A percentile compares a stretch with the other conserved stretches of the same genome.
These are phyloP conservation scores for Vaccinium corymbosum DNA, from an alignment of 148 eudicot genomes.

Conservation along the genomic window DNA sequence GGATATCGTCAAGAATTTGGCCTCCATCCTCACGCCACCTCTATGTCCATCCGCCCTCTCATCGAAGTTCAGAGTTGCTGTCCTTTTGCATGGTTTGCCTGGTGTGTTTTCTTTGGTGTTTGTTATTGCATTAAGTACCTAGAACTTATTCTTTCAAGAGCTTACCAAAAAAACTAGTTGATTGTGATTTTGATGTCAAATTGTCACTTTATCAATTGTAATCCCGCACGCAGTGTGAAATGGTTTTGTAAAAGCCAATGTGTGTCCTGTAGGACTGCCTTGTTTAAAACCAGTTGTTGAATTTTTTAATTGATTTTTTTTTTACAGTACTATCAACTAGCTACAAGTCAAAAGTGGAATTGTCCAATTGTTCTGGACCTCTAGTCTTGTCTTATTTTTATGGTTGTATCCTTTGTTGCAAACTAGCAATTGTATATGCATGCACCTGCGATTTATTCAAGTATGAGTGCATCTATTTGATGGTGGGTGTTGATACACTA, in stretches of 20 bases:
- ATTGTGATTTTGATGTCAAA: not conserved
- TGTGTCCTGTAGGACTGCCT: not conserved
- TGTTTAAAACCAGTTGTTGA: not conserved
- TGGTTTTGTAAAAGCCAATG: not conserved
- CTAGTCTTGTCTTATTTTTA: not conserved
- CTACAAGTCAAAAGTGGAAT: not conserved
- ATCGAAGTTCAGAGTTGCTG: conserved; percentile 74
- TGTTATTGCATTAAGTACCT: not conserved
- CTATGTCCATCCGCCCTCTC: conserved; percentile 79
- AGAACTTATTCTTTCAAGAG: not conserved
- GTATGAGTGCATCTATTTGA: conserved; percentile 8
- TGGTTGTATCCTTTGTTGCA: not conserved
- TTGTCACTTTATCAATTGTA: not conserved
- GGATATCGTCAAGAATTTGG: conserved; percentile 52
- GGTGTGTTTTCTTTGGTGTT: conserved; percentile 40
- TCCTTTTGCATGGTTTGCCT: conserved; percentile 69
- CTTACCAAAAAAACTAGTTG: not conserved
- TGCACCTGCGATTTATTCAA: not conserved
- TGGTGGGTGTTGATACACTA: conserved; percentile 27
- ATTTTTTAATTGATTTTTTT: not conserved
- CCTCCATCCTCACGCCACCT: conserved; percentile 68
- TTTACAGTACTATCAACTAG: not conserved
- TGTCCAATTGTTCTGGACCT: not conserved
- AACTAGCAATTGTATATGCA: not conserved
- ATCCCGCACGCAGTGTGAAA: not conserved